Evolutionary conservation across 768 basidiomycete genomes (phyloP), one percentile per base, ranked within the genome.

Genomic region (Lactifluus pinguis): DNA sequence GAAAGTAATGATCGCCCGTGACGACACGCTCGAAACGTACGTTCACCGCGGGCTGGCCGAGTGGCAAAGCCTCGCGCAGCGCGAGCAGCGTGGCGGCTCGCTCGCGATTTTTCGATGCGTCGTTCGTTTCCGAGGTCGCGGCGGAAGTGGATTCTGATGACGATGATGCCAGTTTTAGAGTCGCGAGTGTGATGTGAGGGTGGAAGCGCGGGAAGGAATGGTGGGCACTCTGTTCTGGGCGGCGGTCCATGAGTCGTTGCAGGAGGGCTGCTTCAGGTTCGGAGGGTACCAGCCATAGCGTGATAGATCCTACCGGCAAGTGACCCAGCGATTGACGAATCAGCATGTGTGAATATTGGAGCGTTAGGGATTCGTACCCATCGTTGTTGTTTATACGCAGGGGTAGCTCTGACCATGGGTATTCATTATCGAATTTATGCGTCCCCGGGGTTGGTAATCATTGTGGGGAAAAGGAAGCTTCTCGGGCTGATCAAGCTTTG

Each of bases 231-330:
- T 65, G 53, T 50, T 44, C 50, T 48, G 61, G 65, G 67, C 64
- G 56, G 72, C 73, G 53, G 70, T 68, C 60, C 80, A 90, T 85
- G 58, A 80, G 65, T 11, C 67, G 71, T 64, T 72, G 69, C 25
- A 91, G 74, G 39, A 71, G 73, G 17, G 71, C 61, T 3, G 79
- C 72, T 63, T 82, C 78, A 9, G 67, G 56, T n/a, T 69, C 63
- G 15, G 75, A 67, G 6, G 88, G 86, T 14, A 90, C 82, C 34
- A 92, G 78, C 89, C 89, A 92, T 4, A 90, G 73, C 14, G 85
- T 75, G 52, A 82, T 66, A 13, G 84, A 86, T 87, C 64, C 34
- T 52, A 13, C 13, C 19, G 42, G 13, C 14, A 8, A 13, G 17
- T 14, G 25, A 4, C 6, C 6, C 38, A 34, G 36, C 19, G 21